Base-by-base conservation (phyloP, 2,329 filamentous ascomycete genomes). In the Monilinia fructigena region DNA sequence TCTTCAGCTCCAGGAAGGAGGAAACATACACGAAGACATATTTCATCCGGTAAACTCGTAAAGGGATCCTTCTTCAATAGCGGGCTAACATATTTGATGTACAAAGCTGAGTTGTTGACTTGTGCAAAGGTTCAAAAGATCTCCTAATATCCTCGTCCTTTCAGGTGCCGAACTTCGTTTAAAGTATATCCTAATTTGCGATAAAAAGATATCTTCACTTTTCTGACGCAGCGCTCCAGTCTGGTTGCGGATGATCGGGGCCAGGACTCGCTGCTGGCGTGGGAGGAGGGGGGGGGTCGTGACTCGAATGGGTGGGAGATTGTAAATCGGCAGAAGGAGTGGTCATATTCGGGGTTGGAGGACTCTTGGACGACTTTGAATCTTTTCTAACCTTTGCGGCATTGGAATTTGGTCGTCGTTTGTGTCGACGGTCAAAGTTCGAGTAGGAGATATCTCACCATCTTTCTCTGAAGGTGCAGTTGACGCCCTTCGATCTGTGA, bases 51-150 rank as follows among this genome's bases (percentile, higher is more conserved):
- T 64, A 99, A 83, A 67, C 90, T 91, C 61, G 89, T 92, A 75
- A 99, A 98, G 0, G 95, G 95, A 76, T 99, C 95, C 78, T 97
- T 97, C 79, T 97, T 97, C 70, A 99, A 80, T 69, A 96, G 81
- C 38, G 95, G 95, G 77, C 92, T 94, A 72, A 99, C 94, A 78
- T 97, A 96, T 77, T 77, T 96, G 92, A 72, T 96, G 92, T 26
- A 99, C 93, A 76, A 97, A 98, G 78, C 93, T 97, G 71, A 99
- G 83, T 77, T 96, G 90, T 75, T 96, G 93, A 74, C 92, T 97
- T 72, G 96, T 96, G 80, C 95, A 99, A 72, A 97, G 85, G 75
- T 96, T 96, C 70, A 99, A 82, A 66, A 99, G 82, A 76, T 97
- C 93, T 61, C 92, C 92, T 67, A 99, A 81, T 73, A 96, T 86